phyloP scores from a whole-genome alignment of 805 yeast genomes.

The Wickerhamiella cacticola region DNA sequence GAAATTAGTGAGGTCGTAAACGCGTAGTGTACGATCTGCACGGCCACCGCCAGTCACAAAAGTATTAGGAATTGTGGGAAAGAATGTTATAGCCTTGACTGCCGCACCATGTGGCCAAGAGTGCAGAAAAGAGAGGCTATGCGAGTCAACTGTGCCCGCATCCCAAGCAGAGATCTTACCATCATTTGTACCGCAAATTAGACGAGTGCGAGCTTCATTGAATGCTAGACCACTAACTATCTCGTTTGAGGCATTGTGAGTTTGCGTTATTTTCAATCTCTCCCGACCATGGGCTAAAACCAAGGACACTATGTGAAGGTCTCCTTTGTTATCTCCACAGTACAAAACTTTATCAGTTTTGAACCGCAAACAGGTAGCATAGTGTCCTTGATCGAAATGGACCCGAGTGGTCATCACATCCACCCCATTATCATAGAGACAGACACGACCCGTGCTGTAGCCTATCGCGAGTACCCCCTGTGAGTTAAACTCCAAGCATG shows the following conservation, averaged over 20 bases:
- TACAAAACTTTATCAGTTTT: background rate
- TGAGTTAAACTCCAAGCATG: background rate
- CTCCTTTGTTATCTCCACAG: conserved; percentile 3
- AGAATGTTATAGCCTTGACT: conserved; percentile 7
- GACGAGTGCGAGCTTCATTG: background rate
- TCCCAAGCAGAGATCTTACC: conserved; percentile 1
- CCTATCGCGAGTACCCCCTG: background rate
- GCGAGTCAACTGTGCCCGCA: background rate
- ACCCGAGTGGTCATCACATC: background rate
- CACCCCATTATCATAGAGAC: background rate
- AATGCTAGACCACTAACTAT: conserved; percentile 5
- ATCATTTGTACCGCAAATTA: conserved; percentile 5
- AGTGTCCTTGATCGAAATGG: background rate
- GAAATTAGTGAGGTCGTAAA: background rate
- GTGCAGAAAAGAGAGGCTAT: background rate
- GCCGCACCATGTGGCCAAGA: conserved; percentile 2
- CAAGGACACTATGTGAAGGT: background rate
- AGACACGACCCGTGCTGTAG: background rate
- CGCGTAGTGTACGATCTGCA: conserved; percentile 3
- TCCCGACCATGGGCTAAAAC: background rate
- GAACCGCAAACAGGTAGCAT: background rate
- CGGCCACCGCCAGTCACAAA: conserved; percentile 11
- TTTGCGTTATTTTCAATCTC: background rate
- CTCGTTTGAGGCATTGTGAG: background rate
- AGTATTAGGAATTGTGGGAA: background rate